phyloP scores from a whole-genome alignment of 306 rosid genomes.

The Cotoneaster glaucophyllus region DNA sequence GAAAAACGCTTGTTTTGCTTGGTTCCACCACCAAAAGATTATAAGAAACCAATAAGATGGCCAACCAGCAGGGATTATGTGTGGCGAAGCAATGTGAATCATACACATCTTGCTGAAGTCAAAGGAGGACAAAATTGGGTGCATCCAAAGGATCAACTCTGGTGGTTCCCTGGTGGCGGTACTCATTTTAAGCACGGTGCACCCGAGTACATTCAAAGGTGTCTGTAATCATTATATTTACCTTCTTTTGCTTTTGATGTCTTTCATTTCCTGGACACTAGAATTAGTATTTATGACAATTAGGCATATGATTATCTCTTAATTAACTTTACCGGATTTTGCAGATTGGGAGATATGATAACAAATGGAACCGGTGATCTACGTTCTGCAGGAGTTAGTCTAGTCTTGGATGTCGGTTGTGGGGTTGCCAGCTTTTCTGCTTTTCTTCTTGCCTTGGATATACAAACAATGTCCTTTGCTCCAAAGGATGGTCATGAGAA shows the following conservation, averaged over 20 bases:
- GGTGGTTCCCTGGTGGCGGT: slow-evolving; percentile 99
- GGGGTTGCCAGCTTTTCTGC: slow-evolving; percentile 98
- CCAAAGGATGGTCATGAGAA: slow-evolving; percentile 96
- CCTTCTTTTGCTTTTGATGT: not conserved
- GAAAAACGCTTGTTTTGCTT: slow-evolving; percentile 78
- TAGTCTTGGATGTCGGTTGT: slow-evolving; percentile 90
- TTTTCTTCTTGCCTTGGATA: slow-evolving; percentile 76
- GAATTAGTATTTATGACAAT: not conserved
- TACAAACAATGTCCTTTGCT: slow-evolving; percentile 91
- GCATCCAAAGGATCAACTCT: slow-evolving; percentile 65
- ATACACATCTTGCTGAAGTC: slow-evolving; percentile 81
- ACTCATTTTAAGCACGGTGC: slow-evolving; percentile 98
- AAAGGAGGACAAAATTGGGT: slow-evolving; percentile 99
- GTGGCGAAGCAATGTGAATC: slow-evolving; percentile 94
- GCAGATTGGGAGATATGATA: slow-evolving; percentile 85
- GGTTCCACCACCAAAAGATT: slow-evolving; percentile 78
- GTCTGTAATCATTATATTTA: slow-evolving; percentile 7
- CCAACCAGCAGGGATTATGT: slow-evolving; percentile 89
- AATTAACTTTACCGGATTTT: not conserved
- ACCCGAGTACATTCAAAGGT: slow-evolving; percentile 82
- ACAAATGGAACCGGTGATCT: slow-evolving; percentile 68
- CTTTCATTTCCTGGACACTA: not conserved
- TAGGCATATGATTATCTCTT: not conserved
- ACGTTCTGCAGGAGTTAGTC: slow-evolving; percentile 68
- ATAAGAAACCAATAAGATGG: slow-evolving; percentile 81